Percentiles rank a stretch among this genome's conserved stretches.
These are phyloP conservation scores for Neocucurbitaria cava DNA, from an alignment of 2,329 filamentous ascomycete genomes.

Conservation along the genomic window DNA sequence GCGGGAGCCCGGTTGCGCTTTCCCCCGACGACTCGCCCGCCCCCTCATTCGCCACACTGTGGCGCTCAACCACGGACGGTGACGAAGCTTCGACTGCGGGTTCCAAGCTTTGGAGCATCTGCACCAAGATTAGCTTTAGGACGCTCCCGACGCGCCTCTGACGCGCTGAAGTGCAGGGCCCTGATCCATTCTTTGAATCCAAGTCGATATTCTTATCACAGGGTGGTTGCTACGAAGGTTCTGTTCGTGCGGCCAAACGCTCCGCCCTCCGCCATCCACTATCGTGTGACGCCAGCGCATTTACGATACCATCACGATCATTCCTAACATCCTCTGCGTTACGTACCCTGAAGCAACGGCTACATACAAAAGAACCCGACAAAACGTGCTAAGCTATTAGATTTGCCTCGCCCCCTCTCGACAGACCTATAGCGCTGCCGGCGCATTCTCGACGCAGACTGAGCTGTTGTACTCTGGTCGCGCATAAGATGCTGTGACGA, in stretches of 20 bases:
- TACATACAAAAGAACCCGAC: background rate
- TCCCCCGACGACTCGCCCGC: background rate
- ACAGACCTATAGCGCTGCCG: background rate
- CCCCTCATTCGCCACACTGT: background rate
- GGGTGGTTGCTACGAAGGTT: background rate
- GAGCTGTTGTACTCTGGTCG: slow-evolving; percentile 1
- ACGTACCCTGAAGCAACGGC: background rate
- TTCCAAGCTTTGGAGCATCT: background rate
- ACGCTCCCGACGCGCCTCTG: background rate
- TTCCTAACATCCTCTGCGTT: background rate
- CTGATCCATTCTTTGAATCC: background rate
- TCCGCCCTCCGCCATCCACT: slow-evolving; percentile 25
- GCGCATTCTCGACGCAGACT: background rate
- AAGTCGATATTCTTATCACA: background rate
- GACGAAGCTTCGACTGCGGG: background rate
- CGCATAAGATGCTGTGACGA: slow-evolving; percentile 32
- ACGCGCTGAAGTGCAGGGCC: background rate
- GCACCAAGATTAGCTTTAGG: background rate
- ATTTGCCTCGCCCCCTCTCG: background rate
- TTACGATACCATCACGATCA: background rate
- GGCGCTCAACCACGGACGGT: background rate
- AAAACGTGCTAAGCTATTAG: background rate
- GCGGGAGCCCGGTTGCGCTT: background rate
- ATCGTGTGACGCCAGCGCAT: slow-evolving; percentile 18
- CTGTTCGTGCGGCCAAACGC: slow-evolving; percentile 17